Evolutionary conservation across 192 early-diverging fungal species (phyloP).

Genomic region (Endogone sp.): DNA sequence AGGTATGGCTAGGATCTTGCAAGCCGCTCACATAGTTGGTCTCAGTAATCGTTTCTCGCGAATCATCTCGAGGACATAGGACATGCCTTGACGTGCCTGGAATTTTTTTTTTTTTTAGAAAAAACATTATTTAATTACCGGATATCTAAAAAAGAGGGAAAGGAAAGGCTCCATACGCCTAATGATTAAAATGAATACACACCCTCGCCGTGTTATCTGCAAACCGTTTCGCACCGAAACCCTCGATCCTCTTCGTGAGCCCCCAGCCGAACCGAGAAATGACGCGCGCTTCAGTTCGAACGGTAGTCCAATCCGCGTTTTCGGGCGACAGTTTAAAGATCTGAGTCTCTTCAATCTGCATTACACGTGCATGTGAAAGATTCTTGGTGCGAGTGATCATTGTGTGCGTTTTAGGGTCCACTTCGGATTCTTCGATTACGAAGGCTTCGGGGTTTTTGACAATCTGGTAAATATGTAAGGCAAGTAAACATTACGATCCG

Average conservation of each 20-base stretch:
- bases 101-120: no score
- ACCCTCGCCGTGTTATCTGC: conserved; percentile 72
- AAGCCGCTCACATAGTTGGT: not conserved
- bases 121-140: no score
- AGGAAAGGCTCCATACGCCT: not conserved
- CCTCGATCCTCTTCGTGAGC: conserved; percentile 78
- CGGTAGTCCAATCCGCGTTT: conserved; percentile 56
- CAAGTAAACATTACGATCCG: not conserved
- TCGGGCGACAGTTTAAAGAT: conserved; percentile 54
- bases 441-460: conserved; percentile 81
- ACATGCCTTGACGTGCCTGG: conserved; percentile 41
- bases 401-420: conserved; percentile 69
- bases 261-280: conserved; percentile 86
- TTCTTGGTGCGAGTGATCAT: conserved; percentile 88
- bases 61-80: conserved; percentile 44
- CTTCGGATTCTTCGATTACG: conserved; percentile 86
- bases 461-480: conserved; percentile 43
- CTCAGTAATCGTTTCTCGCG: conserved; percentile 28
- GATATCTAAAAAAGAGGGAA: conserved; percentile 1
- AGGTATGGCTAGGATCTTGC: not conserved
- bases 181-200: conserved; percentile 15
- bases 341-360: conserved; percentile 93
- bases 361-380: conserved; percentile 86
- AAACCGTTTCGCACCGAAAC: conserved; percentile 84
- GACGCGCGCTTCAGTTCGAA: conserved; percentile 80